A percentile compares a stretch with the other conserved stretches of the same genome.
Evolutionary conservation across 768 basidiomycete species (phyloP).

Genomic region (Leccinum sublutescens): DNA sequence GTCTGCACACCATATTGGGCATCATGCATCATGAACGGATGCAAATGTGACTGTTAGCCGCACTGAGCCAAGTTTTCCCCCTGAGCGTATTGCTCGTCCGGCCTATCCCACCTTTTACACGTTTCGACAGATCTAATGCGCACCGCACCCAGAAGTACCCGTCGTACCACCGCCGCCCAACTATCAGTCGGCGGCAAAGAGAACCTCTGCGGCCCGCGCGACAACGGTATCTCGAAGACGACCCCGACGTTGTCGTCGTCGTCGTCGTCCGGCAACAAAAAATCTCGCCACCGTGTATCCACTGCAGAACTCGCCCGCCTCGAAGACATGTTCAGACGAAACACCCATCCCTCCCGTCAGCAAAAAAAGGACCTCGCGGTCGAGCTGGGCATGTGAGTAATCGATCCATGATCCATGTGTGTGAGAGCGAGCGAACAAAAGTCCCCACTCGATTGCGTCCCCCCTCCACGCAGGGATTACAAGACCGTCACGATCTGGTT

Average conservation of each 20-base stretch:
- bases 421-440: background rate
- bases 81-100: conserved; percentile 1
- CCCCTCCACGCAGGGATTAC: conserved; percentile 35
- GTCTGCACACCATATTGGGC: background rate
- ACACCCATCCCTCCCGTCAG: conserved; percentile 32
- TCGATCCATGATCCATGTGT: background rate
- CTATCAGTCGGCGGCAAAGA: conserved; percentile 14
- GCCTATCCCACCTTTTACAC: conserved; percentile 21
- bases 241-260: too few relatives aligned
- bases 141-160: conserved; percentile 27
- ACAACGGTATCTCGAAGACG: background rate
- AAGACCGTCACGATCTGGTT: conserved; percentile 71
- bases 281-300: conserved; percentile 40
- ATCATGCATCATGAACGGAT: background rate
- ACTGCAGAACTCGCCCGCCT: conserved; percentile 26
- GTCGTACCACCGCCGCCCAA: conserved; percentile 17
- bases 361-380: conserved; percentile 29
- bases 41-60: conserved; percentile 21
- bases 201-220: conserved; percentile 3
- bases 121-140: conserved; percentile 22
- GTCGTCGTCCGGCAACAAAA: conserved; percentile 16
- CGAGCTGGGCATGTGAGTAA: conserved; percentile 30
- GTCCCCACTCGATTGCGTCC: background rate
- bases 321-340: conserved; percentile 25
- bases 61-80: conserved; percentile 1